Evolutionary conservation across 2,329 filamentous ascomycete genomes (phyloP).

Genomic region (Ceratocystiopsis brevicomis): DNA sequence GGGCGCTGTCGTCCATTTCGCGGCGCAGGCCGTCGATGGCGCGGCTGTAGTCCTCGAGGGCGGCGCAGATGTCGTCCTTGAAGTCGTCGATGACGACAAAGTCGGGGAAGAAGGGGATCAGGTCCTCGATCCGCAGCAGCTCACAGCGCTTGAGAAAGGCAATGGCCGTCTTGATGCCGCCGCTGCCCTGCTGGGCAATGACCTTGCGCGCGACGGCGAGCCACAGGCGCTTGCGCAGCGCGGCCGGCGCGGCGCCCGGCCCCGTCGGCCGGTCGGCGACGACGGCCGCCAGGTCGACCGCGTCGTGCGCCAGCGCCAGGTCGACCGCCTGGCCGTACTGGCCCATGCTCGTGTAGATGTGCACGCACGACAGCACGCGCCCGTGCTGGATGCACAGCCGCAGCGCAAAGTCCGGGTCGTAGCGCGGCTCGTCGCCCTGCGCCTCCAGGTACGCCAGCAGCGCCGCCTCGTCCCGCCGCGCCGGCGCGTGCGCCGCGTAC

Average conservation of each 20-base stretch:
- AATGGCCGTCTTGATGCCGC: conserved; percentile 83
- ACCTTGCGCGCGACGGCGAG: conserved; percentile 88
- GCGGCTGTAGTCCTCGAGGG: conserved; percentile 80
- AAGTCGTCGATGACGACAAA: conserved; percentile 98
- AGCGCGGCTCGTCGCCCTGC: conserved; percentile 70
- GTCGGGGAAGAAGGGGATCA: conserved; percentile 96
- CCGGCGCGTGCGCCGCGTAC: conserved; percentile 68
- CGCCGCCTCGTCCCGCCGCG: conserved; percentile 65
- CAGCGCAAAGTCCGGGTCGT: conserved; percentile 90
- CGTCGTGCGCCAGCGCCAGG: conserved; percentile 71
- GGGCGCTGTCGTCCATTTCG: conserved; percentile 89
- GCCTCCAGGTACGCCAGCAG: conserved; percentile 78
- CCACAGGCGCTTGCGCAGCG: conserved; percentile 85
- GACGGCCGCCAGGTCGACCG: conserved; percentile 73
- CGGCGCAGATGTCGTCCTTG: conserved; percentile 91
- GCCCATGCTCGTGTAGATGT: conserved; percentile 93
- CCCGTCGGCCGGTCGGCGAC: conserved; percentile 75
- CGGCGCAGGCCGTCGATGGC: conserved; percentile 75
- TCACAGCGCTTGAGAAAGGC: conserved; percentile 86
- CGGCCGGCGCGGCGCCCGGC: conserved; percentile 29
- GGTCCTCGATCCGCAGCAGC: conserved; percentile 79
- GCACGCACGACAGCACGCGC: conserved; percentile 81
- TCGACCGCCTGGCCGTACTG: conserved; percentile 89
- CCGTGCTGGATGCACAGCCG: conserved; percentile 89
- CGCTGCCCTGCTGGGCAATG: conserved; percentile 39